These are phyloP conservation scores for Monosporascus sp. DNA, from an alignment of 2,329 filamentous ascomycete genomes.

Conservation along the genomic window DNA sequence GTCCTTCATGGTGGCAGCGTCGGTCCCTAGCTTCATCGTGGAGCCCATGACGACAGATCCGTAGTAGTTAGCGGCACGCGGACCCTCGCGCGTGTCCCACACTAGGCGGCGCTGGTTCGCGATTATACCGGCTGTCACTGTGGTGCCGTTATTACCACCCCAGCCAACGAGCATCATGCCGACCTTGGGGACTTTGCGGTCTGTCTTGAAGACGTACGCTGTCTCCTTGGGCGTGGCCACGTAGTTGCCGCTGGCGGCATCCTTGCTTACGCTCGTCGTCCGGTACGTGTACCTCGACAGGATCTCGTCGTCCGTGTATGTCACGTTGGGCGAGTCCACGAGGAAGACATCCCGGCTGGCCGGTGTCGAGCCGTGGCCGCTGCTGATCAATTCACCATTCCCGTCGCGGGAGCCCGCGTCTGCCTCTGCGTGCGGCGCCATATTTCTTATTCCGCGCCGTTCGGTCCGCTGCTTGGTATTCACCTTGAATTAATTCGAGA, in stretches of 20 bases:
- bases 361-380: slow-evolving; percentile 24
- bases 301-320: slow-evolving; percentile 84
- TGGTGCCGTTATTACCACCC: slow-evolving; percentile 98
- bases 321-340: slow-evolving; percentile 87
- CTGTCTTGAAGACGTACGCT: slow-evolving; percentile 94
- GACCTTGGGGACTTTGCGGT: slow-evolving; percentile 86
- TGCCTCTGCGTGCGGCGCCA: slow-evolving; percentile 86
- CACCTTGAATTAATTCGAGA: slow-evolving; percentile 11
- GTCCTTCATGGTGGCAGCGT: slow-evolving; percentile 76
- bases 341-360: slow-evolving; percentile 64
- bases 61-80: slow-evolving; percentile 89
- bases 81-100: slow-evolving; percentile 93
- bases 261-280: slow-evolving; percentile 75
- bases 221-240: slow-evolving; percentile 84
- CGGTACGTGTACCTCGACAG: slow-evolving; percentile 94
- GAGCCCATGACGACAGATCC: slow-evolving; percentile 96
- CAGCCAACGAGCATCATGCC: slow-evolving; percentile 97
- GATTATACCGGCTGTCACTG: slow-evolving; percentile 93
- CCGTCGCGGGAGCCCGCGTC: slow-evolving; percentile 53
- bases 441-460: slow-evolving; percentile 36
- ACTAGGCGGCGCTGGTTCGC: slow-evolving; percentile 81
- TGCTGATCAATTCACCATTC: slow-evolving; percentile 44
- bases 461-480: slow-evolving; percentile 17
- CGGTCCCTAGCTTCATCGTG: slow-evolving; percentile 91
- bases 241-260: slow-evolving; percentile 62